phyloP scores from a whole-genome alignment of 2,329 filamentous ascomycete genomes.

The Pseudovirgaria hyperparasitica region DNA sequence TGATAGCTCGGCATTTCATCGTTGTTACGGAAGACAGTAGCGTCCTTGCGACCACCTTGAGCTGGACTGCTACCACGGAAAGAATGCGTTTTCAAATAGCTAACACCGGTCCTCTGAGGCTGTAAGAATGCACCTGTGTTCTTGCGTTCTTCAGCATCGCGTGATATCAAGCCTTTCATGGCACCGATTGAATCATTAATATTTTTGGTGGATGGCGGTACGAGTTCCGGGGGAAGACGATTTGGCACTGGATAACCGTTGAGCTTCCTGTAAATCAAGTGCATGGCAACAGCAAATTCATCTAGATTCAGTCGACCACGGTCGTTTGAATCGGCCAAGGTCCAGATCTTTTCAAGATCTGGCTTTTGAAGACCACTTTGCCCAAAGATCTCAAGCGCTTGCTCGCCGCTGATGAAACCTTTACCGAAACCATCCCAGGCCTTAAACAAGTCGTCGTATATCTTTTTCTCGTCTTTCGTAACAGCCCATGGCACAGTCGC shows the following conservation, averaged over 20 bases:
- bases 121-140: constrained; percentile 79
- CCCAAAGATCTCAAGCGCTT: constrained; percentile 92
- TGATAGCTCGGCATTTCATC: constrained; percentile 76
- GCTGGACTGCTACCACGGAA: constrained; percentile 56
- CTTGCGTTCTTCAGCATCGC: constrained; percentile 84
- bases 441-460: constrained; percentile 88
- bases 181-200: constrained; percentile 86
- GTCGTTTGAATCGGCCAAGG: constrained; percentile 83
- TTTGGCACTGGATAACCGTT: constrained; percentile 90
- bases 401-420: constrained; percentile 81
- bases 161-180: constrained; percentile 76
- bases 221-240: constrained; percentile 76
- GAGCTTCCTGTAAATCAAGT: constrained; percentile 92
- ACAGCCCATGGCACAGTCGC: constrained; percentile 97
- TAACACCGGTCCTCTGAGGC: constrained; percentile 94
- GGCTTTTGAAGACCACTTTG: constrained; percentile 87
- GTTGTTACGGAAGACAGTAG: constrained; percentile 92
- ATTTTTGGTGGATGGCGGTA: constrained; percentile 89
- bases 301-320: constrained; percentile 90
- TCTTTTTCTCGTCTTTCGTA: constrained; percentile 95
- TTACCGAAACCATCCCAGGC: constrained; percentile 94
- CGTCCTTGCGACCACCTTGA: constrained; percentile 67
- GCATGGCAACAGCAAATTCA: constrained; percentile 97
- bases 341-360: constrained; percentile 90
- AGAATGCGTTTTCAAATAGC: constrained; percentile 91